Base-by-base conservation (phyloP, 108 stramenopile species). In the Skeletonema marinoi region DNA sequence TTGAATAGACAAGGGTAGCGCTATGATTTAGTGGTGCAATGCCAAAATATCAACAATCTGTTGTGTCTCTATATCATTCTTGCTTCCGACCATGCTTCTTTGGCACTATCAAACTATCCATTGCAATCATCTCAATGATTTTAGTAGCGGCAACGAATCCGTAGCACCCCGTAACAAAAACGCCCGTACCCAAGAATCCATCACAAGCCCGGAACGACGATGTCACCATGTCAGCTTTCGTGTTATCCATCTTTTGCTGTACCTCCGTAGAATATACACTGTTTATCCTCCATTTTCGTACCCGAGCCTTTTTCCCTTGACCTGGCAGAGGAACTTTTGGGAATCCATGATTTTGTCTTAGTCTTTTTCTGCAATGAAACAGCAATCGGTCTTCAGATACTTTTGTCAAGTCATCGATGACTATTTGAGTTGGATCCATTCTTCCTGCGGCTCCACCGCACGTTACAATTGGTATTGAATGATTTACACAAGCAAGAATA, bases 381-480 rank as follows among this genome's bases (percentile, higher is more conserved):
- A 96, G 71, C 61, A 96, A 67, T 66, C 81, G 66, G 72, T 93
- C 92, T 16, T 84, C 80, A 4, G 78, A 42, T 1, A 85, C 91
- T 35, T 73, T 59, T 19, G 90, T 90, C 31, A 96, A 62, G 65
- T 96, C 94, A 25, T 85, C 87, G 17, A 75, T 73, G 11, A 87
- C 78, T 61, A 93, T 86, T 60, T 82, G 51, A 11, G 88, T 93
- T 21, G 94, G 92, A 77, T 96, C 94, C 39, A 63, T 73, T 35
- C 85, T 59, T 48, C 94, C 94, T 21, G 94, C 94, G 30, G 94
- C 91, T n/a, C 91, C 92, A 13, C 94, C 94, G 70, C 89, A 90
- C 4, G 94, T 96, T 0, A 96, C 91, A 59, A 96, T 78, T 4
- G 91, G 88, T 7, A 96, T 78, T 12, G 66, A 54, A 32, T 68